These are phyloP conservation scores for Hypoxylon rickii DNA, from an alignment of 495 filamentous ascomycete species.

Conservation along the genomic window DNA sequence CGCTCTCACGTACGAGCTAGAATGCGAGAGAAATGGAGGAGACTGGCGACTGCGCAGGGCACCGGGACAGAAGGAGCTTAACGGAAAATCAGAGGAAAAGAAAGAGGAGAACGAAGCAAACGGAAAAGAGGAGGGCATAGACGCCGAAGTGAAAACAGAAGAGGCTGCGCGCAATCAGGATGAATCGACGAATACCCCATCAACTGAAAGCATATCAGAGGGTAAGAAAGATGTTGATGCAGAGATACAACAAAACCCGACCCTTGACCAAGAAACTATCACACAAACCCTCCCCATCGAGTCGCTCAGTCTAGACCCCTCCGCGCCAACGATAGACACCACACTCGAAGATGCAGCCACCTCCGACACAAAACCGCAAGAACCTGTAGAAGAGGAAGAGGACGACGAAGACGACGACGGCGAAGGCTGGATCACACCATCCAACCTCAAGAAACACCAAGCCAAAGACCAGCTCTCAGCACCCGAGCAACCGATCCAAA, in stretches of 20 bases:
- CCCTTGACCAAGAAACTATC: slow-evolving; percentile 26
- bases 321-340: slow-evolving; percentile 19
- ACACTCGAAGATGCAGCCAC: slow-evolving; percentile 3
- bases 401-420: slow-evolving; percentile 64
- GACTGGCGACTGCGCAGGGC: slow-evolving; percentile 79
- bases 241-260: slow-evolving; percentile 19
- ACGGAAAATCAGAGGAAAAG: slow-evolving; percentile 61
- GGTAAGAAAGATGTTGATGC: slow-evolving; percentile 8
- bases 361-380: slow-evolving; percentile 41
- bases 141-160: slow-evolving; percentile 2
- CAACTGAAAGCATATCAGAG: slow-evolving; percentile 11
- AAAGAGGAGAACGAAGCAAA: slow-evolving; percentile 36
- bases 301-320: slow-evolving; percentile 33
- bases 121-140: background rate
- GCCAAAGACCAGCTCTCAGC: slow-evolving; percentile 56
- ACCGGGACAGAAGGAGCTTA: slow-evolving; percentile 75
- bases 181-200: background rate
- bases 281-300: slow-evolving; percentile 31
- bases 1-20: slow-evolving; percentile 89
- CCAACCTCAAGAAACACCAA: slow-evolving; percentile 86
- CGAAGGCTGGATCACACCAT: slow-evolving; percentile 93
- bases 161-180: background rate
- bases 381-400: slow-evolving; percentile 49
- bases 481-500: slow-evolving; percentile 54
- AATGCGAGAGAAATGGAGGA: slow-evolving; percentile 80